phyloP scores from a whole-genome alignment of 768 basidiomycete genomes.

The Russula abietina region DNA sequence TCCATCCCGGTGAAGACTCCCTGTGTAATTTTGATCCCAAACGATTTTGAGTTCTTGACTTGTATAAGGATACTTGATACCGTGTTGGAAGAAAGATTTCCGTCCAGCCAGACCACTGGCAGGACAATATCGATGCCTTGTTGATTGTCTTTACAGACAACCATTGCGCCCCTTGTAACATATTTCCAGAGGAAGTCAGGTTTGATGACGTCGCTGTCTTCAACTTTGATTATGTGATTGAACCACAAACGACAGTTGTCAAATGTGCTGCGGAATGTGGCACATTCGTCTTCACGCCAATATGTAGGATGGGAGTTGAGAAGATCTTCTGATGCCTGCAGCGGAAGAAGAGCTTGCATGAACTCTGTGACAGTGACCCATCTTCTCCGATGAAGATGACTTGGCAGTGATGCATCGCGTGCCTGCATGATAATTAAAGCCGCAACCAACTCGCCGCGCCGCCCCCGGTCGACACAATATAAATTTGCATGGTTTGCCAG shows the following conservation, averaged over 20 bases:
- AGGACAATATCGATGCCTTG: neutral
- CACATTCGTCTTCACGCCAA: neutral
- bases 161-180: neutral
- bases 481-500: neutral
- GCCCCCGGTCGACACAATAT: neutral
- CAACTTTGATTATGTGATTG: neutral
- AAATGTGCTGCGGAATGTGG: neutral
- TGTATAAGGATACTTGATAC: neutral
- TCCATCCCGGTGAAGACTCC: no score
- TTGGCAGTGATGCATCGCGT: neutral
- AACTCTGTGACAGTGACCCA: neutral
- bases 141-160: neutral
- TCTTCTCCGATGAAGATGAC: neutral
- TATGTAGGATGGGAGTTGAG: neutral
- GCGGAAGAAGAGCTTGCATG: neutral
- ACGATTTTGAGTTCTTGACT: neutral
- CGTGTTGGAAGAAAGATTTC: neutral
- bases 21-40: no score
- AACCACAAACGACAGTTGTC: neutral
- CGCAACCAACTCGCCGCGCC: neutral
- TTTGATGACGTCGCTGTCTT: neutral
- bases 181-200: neutral
- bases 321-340: neutral
- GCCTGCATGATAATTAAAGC: neutral
- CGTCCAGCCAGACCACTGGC: neutral